Conservation (phyloP, 1,284 basidiomycete species). For the Sphagnurus paluster region DNA sequence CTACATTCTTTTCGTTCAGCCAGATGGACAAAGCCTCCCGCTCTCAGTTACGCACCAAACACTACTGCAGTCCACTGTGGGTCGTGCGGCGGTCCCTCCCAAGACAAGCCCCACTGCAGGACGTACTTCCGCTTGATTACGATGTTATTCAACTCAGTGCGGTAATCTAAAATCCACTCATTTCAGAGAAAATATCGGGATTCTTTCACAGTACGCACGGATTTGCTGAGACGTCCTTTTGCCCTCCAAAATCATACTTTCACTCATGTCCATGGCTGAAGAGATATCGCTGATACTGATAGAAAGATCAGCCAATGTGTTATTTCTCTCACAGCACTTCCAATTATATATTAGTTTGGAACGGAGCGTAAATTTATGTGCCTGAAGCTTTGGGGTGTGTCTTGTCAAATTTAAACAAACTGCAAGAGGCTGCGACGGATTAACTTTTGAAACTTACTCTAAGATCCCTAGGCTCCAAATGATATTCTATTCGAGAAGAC, state of each 20-base stretch:
- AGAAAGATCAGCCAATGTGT: neutral
- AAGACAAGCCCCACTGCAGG: conserved; percentile 1
- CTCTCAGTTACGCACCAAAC: conserved; percentile 6
- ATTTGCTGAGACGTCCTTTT: neutral
- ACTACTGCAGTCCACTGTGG: conserved; percentile 10
- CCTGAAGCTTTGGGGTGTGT: neutral
- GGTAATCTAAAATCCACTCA: conserved; percentile 6
- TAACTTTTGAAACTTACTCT: too few relatives aligned
- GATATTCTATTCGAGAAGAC: too few relatives aligned
- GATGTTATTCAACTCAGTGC: conserved; percentile 8
- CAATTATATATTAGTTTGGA: neutral
- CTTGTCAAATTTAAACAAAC: neutral
- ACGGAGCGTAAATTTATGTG: neutral
- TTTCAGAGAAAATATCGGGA: neutral
- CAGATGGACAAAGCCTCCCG: neutral
- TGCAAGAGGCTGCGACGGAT: too few relatives aligned
- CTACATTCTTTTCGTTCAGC: neutral
- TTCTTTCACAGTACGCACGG: neutral
- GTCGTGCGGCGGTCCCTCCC: conserved; percentile 3
- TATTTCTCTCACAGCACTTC: neutral
- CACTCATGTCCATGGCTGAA: neutral
- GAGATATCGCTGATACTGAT: neutral
- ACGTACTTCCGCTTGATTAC: conserved; percentile 1
- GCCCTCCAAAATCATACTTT: neutral
- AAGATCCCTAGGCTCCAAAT: too few relatives aligned